Evolutionary conservation across 2,329 filamentous ascomycete genomes (phyloP).

Genomic region (Akanthomyces muscarius): DNA sequence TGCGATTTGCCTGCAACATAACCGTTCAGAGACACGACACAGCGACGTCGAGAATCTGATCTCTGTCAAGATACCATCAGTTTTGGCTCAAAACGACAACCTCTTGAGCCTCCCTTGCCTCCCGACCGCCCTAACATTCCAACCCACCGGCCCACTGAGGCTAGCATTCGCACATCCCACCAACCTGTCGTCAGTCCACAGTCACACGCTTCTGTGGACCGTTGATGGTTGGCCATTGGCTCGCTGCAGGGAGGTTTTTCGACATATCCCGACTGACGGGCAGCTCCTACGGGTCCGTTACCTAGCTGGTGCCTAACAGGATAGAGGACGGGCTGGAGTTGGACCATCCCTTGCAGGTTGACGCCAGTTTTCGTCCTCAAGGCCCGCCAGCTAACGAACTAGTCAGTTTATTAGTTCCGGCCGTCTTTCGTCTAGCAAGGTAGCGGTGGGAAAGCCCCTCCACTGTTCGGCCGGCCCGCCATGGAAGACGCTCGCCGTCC

Average conservation of each 20-base stretch:
- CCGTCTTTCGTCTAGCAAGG: neutral
- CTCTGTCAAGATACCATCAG: neutral
- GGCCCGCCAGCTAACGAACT: conserved; percentile 4
- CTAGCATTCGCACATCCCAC: conserved; percentile 8
- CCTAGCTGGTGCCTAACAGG: neutral
- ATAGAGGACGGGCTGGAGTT: neutral
- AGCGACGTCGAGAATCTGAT: neutral
- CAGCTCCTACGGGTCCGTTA: neutral
- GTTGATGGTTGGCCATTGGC: conserved; percentile 7
- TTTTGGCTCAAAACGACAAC: neutral
- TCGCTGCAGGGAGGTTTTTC: neutral
- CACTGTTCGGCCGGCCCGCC: conserved; percentile 6
- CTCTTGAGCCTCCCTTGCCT: neutral
- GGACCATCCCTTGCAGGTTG: conserved; percentile 10
- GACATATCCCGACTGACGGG: neutral
- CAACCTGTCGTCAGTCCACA: neutral
- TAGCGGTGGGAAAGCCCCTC: conserved; percentile 13
- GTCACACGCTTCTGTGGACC: conserved; percentile 3
- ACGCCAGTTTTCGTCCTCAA: neutral
- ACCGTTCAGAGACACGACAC: neutral
- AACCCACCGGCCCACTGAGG: conserved; percentile 10
- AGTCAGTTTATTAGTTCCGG: conserved; percentile 6
- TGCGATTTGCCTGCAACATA: neutral
- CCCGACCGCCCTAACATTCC: conserved; percentile 7
- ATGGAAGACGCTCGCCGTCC: conserved; percentile 7